Base-by-base conservation (phyloP, 768 basidiomycete genomes). In the Boletus eberwhitei region DNA sequence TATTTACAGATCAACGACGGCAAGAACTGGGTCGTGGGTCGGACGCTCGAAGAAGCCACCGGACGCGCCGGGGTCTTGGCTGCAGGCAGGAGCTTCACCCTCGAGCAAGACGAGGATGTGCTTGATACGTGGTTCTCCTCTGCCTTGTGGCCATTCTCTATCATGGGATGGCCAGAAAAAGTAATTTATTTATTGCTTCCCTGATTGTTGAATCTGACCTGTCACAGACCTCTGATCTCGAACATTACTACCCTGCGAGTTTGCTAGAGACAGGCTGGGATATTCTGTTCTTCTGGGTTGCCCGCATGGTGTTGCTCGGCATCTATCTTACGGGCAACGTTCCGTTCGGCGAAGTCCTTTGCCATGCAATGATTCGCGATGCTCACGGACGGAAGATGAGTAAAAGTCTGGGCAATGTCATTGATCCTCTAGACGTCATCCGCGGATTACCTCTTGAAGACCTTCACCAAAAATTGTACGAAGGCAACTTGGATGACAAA, bases 221-320 rank as follows among this genome's bases (percentile, higher is more conserved):
- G 14, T 29, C 35, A 8, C 32, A 93, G 91, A 94, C 93, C 0
- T 57, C 74, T 5, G 96, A 98, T 67, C 62, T 92, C 39, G 70
- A 85, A 59, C 75, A 77, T 31, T 98, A 91, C 76, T 99, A 95
- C 71, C 97, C 97, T 0, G 75, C 91, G 2, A 82, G 86, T n/a
- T 62, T 98, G 41, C 83, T 98, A 31, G 97, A 98, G 75, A 99
- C 97, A 0, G 97, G 97, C 43, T 98, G 97, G 96, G 97, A 98
- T 59, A 98, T 98, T 64, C 73, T 99, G n/a, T 95, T 95, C 81
- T 98, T 98, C 83, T 99, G 97, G 97, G 96, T 98, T 8, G 95
- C 97, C 16, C 88, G 97, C 40, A 99, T 98, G 96, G 96, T 90
- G 46, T 75, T 99, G 65, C 84, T 98, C 35, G 96, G 97, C 40